These are phyloP conservation scores for Suzukiozyma palmioleophila DNA, from an alignment of 1,139 yeast genomes.

Conservation along the genomic window DNA sequence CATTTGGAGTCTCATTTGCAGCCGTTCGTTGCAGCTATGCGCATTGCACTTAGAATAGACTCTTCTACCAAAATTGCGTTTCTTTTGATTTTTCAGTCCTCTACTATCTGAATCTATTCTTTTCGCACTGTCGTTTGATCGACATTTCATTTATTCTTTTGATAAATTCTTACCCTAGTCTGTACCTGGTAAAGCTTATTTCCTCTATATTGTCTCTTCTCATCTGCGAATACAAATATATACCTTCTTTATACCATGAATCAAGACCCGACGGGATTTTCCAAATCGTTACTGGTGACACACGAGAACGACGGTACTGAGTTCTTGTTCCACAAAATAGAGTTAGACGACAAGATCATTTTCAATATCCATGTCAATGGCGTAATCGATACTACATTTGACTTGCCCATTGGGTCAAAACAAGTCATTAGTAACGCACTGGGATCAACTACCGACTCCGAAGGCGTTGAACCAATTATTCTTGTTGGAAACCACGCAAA, in stretches of 20 bases:
- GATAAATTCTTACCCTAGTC: no score
- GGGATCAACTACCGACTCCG: constrained; percentile 14
- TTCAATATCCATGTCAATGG: constrained; percentile 36
- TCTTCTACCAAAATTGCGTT: no score
- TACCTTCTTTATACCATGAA: neutral
- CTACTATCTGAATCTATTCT: no score
- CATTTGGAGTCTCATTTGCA: no score
- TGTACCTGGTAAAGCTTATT: neutral
- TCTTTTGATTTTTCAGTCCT: no score
- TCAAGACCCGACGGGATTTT: constrained; percentile 19
- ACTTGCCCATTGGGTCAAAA: constrained; percentile 36
- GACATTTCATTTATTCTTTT: no score
- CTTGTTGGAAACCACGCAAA: constrained; percentile 39
- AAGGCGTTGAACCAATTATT: constrained; percentile 36
- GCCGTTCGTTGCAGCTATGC: no score
- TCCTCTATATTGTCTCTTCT: neutral
- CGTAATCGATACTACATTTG: constrained; percentile 39
- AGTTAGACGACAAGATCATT: constrained; percentile 29
- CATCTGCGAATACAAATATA: constrained; percentile 5
- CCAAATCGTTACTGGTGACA: constrained; percentile 15
- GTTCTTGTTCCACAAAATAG: constrained; percentile 34
- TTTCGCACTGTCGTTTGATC: no score
- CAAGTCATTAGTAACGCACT: constrained; percentile 20
- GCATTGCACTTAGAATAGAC: no score
- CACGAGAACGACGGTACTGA: constrained; percentile 14